Evolutionary conservation across 495 filamentous ascomycete species (phyloP).

Genomic region (Neurospora sp.): DNA sequence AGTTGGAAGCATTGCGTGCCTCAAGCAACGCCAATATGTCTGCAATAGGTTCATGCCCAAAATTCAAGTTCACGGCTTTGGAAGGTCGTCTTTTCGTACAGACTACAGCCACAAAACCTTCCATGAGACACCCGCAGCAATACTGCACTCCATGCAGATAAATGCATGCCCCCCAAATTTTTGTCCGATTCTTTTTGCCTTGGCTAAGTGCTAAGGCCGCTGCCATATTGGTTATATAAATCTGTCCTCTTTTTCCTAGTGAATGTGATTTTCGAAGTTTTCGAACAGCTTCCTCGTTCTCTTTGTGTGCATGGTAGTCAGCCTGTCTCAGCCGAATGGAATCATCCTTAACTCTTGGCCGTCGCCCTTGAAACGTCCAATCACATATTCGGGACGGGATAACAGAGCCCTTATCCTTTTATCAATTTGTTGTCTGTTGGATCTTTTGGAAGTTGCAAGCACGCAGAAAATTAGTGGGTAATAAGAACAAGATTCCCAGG

Average conservation of each 20-base stretch:
- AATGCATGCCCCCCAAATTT: too few relatives aligned
- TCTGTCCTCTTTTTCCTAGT: not conserved
- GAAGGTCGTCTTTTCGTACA: too few relatives aligned
- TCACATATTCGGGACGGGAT: not conserved
- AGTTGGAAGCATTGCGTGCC: too few relatives aligned
- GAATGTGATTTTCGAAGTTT: not conserved
- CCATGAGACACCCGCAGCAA: too few relatives aligned
- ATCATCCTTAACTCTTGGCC: not conserved
- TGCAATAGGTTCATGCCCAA: too few relatives aligned
- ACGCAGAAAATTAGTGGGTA: not conserved
- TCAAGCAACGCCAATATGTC: too few relatives aligned
- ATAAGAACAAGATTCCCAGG: not conserved
- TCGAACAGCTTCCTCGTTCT: not conserved
- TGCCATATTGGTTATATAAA: too few relatives aligned
- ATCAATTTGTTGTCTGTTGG: not conserved
- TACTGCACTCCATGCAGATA: too few relatives aligned
- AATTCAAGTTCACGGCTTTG: too few relatives aligned
- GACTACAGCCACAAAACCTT: too few relatives aligned
- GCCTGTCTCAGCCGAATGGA: not conserved
- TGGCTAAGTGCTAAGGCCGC: too few relatives aligned
- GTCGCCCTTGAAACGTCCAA: not conserved
- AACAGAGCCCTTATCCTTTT: not conserved
- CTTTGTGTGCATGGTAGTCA: not conserved
- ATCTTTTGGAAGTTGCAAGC: not conserved
- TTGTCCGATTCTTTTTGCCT: too few relatives aligned